Conservation (phyloP, 768 basidiomycete species). For the Multifurca ochricompacta region DNA sequence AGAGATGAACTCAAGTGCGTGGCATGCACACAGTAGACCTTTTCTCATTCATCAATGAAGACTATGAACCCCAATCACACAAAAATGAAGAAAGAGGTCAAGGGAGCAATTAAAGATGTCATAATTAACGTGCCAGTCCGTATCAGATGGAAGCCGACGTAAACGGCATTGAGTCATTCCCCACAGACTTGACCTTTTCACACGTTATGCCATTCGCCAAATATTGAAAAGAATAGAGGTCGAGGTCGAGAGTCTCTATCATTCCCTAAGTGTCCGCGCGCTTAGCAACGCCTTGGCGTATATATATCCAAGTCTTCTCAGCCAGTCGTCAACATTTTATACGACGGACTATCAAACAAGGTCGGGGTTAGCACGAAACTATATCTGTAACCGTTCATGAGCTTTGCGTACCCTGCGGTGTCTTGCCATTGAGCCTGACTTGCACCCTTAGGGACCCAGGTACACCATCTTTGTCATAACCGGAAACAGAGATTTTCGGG, state of each 20-base stretch:
- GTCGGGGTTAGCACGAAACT: neutral
- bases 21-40: no score
- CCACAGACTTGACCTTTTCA: neutral
- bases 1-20: no score
- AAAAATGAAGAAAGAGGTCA: neutral
- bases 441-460: neutral
- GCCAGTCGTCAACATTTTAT: neutral
- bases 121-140: no score
- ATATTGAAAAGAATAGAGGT: neutral
- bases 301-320: neutral
- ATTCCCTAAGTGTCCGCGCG: neutral
- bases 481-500: neutral
- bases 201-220: neutral
- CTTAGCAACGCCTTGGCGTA: neutral
- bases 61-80: neutral
- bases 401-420: neutral
- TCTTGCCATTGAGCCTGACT: neutral
- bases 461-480: neutral
- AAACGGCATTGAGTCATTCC: neutral
- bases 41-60: no score
- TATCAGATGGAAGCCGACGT: neutral
- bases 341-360: neutral
- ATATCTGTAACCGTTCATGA: neutral
- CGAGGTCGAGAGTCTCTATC: neutral
- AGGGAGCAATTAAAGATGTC: neutral